phyloP scores from a whole-genome alignment of 2,329 filamentous ascomycete genomes.

The Hortaea werneckii region DNA sequence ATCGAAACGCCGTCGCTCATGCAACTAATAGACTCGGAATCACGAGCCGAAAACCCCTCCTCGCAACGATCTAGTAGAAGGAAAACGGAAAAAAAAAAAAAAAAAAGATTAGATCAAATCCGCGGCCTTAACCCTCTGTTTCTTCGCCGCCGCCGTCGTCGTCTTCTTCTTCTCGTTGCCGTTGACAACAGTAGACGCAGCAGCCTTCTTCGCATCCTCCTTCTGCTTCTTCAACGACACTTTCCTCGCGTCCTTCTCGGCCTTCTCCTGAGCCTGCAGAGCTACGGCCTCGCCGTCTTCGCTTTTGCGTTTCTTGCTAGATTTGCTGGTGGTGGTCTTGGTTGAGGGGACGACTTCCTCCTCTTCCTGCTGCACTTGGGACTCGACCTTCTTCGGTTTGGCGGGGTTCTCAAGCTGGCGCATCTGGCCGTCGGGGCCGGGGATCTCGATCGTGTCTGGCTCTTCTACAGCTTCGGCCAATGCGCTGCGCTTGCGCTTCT shows the following conservation, averaged over 20 bases:
- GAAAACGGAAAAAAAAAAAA: too few relatives aligned
- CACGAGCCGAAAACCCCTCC: too few relatives aligned
- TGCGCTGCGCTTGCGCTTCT: conserved; percentile 25
- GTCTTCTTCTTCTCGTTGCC: neutral
- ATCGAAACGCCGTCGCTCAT: too few relatives aligned
- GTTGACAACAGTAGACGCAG: neutral
- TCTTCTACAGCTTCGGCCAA: conserved; percentile 17
- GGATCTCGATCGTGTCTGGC: conserved; percentile 19
- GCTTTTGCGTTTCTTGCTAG: conserved; percentile 22
- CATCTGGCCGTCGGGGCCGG: conserved; percentile 25
- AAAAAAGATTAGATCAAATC: conserved; percentile 15
- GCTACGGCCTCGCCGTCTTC: conserved; percentile 11
- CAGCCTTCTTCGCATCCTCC: conserved; percentile 10
- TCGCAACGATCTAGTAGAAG: too few relatives aligned
- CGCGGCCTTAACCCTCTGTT: conserved; percentile 11
- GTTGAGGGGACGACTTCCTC: conserved; percentile 7
- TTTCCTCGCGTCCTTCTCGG: conserved; percentile 18
- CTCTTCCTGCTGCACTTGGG: neutral
- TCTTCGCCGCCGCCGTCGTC: conserved; percentile 3
- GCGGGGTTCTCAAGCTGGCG: conserved; percentile 17
- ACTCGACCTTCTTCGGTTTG: conserved; percentile 12
- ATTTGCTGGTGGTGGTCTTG: conserved; percentile 2
- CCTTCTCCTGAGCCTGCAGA: conserved; percentile 16
- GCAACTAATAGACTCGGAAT: too few relatives aligned
- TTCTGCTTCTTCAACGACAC: conserved; percentile 19